phyloP scores from a whole-genome alignment of 2,329 filamentous ascomycete species.

The Colletotrichum shisoi region DNA sequence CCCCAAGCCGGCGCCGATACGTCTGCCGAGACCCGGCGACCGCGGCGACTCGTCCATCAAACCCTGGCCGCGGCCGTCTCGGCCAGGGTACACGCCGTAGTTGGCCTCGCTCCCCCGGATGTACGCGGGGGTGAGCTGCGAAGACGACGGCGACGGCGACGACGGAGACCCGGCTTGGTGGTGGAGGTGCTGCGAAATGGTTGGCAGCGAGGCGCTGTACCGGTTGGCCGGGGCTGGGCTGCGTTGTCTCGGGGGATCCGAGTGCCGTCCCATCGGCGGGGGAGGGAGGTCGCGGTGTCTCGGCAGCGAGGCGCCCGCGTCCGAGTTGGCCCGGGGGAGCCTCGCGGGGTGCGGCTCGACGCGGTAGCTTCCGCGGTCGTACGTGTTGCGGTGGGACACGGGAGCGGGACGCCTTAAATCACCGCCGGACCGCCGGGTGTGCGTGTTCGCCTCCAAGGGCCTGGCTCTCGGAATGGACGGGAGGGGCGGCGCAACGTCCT shows the following conservation, averaged over 20 bases:
- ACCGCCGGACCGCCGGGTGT: conserved; percentile 9
- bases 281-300: conserved; percentile 22
- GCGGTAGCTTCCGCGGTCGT: conserved; percentile 12
- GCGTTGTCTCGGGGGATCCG: conserved; percentile 3
- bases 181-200: conserved; percentile 18
- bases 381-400: conserved; percentile 8
- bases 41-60: conserved; percentile 24
- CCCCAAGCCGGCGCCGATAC: not conserved
- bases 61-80: not conserved
- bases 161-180: too few species aligned
- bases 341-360: conserved; percentile 11
- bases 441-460: conserved; percentile 18
- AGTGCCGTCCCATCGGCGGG: conserved; percentile 29
- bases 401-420: conserved; percentile 13
- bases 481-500: conserved; percentile 28
- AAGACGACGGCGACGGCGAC: not conserved
- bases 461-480: conserved; percentile 17
- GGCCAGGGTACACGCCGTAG: conserved; percentile 23
- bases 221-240: conserved; percentile 29
- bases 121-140: not conserved
- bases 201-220: conserved; percentile 27
- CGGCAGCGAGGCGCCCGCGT: conserved; percentile 13
- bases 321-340: conserved; percentile 26
- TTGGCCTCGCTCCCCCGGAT: conserved; percentile 13
- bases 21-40: conserved; percentile 10